Conservation (phyloP, 2,329 filamentous ascomycete genomes). For the Arthrobotrys conoides region DNA sequence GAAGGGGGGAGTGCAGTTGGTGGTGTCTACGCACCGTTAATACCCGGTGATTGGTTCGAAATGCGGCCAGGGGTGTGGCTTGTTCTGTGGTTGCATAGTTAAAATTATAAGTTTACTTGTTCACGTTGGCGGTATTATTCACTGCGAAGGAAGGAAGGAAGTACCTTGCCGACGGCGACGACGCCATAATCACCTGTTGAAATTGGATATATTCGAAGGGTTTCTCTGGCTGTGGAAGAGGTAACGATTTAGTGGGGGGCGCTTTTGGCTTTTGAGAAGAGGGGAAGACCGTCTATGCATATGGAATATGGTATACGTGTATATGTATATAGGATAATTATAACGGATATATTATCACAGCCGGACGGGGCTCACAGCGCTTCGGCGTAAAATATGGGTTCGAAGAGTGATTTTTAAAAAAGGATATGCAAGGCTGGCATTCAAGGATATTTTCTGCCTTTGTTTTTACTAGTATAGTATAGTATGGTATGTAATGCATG, state of each 20-base stretch:
- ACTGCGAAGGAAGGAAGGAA: neutral
- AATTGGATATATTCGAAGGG: neutral
- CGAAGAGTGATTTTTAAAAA: constrained; percentile 14
- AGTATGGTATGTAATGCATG: constrained; percentile 10
- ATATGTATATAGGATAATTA: constrained; percentile 10
- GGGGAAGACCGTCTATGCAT: neutral
- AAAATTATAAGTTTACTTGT: too few species aligned
- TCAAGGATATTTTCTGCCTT: constrained; percentile 6
- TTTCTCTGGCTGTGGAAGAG: neutral
- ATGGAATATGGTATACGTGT: too few species aligned
- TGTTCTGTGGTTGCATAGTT: constrained; percentile 4
- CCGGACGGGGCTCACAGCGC: constrained; percentile 15
- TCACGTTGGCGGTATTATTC: too few species aligned
- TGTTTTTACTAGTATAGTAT: neutral
- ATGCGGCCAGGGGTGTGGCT: constrained; percentile 3
- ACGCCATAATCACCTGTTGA: constrained; percentile 11
- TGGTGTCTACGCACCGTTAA: constrained; percentile 21
- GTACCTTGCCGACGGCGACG: neutral
- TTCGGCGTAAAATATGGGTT: neutral
- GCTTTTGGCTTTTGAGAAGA: neutral
- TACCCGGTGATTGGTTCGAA: constrained; percentile 22
- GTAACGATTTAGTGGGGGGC: neutral
- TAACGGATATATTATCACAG: constrained; percentile 7
- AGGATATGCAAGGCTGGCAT: constrained; percentile 11
- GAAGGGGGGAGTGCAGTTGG: neutral